Evolutionary conservation across 2,329 filamentous ascomycete genomes (phyloP).

Genomic region (Neopestalotiopsis sp.): DNA sequence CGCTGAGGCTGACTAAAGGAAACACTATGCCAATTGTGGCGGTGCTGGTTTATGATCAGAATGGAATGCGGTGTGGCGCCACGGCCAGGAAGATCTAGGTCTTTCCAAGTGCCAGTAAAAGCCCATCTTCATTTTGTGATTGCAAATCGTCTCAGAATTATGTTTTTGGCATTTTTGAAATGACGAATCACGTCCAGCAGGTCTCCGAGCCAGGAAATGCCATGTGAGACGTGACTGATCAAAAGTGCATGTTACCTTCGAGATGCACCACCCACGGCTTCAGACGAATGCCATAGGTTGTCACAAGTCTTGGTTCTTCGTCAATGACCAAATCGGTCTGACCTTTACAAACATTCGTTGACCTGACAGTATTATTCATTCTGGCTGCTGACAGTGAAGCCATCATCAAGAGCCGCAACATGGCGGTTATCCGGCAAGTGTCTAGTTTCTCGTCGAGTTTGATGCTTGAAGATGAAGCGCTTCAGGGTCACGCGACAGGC

Average conservation of each 20-base stretch:
- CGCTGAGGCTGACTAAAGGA: background rate
- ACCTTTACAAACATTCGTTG: too few relatives aligned
- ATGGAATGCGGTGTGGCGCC: background rate
- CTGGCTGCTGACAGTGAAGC: background rate
- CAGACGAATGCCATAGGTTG: too few relatives aligned
- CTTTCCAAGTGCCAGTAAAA: background rate
- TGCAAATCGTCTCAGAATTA: background rate
- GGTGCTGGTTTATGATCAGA: background rate
- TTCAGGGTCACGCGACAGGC: background rate
- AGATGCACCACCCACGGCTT: too few relatives aligned
- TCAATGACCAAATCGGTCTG: too few relatives aligned
- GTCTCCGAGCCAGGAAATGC: too few relatives aligned
- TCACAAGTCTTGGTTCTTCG: too few relatives aligned
- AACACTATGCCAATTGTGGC: background rate
- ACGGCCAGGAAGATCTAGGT: background rate
- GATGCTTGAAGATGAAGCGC: constrained; percentile 1
- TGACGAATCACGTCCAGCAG: too few relatives aligned
- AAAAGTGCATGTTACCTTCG: too few relatives aligned
- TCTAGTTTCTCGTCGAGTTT: background rate
- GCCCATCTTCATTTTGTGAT: background rate
- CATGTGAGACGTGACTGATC: too few relatives aligned
- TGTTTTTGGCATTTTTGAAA: background rate
- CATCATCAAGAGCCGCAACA: background rate
- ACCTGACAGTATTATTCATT: background rate
- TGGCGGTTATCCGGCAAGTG: background rate